A percentile compares a stretch with the other conserved stretches of the same genome.
phyloP scores from a whole-genome alignment of 1,139 yeast genomes.

The Hemisphaericaspora xylofermentans region DNA sequence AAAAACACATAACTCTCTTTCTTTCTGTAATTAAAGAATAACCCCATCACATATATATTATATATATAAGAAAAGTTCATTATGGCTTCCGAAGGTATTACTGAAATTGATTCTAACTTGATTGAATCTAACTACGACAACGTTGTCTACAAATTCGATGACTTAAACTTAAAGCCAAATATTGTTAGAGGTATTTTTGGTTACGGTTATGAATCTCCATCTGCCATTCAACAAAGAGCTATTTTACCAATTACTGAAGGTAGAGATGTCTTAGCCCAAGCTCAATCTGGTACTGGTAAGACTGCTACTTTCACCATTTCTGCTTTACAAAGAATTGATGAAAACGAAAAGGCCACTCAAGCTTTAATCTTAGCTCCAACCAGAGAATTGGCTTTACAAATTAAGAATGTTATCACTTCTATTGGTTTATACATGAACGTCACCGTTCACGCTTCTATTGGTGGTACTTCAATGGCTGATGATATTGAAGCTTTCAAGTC shows the following conservation, averaged over 20 bases:
- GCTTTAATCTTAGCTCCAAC: conserved; percentile 98
- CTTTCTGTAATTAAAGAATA: neutral
- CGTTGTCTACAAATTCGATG: conserved; percentile 87
- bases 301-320: conserved; percentile 98
- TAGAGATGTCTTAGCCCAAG: conserved; percentile 97
- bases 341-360: conserved; percentile 73
- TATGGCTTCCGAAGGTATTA: conserved; percentile 56
- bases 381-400: conserved; percentile 97
- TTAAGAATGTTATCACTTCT: conserved; percentile 92
- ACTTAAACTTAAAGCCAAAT: conserved; percentile 75
- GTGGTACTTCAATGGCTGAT: conserved; percentile 92
- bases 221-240: conserved; percentile 98
- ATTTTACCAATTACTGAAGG: conserved; percentile 95
- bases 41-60: neutral
- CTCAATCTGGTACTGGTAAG: conserved; percentile 99
- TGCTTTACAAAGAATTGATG: conserved; percentile 91
- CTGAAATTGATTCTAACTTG: conserved; percentile 79
- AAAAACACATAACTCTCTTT: no score
- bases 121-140: conserved; percentile 98
- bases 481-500: conserved; percentile 89
- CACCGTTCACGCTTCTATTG: conserved; percentile 96
- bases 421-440: conserved; percentile 93
- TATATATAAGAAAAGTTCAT: conserved; percentile 1
- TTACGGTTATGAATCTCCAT: conserved; percentile 97
- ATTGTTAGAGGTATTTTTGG: conserved; percentile 90